Evolutionary conservation across 495 filamentous ascomycete genomes (phyloP), one percentile per base, ranked within the genome.

Genomic region (Aspergillus affinis): DNA sequence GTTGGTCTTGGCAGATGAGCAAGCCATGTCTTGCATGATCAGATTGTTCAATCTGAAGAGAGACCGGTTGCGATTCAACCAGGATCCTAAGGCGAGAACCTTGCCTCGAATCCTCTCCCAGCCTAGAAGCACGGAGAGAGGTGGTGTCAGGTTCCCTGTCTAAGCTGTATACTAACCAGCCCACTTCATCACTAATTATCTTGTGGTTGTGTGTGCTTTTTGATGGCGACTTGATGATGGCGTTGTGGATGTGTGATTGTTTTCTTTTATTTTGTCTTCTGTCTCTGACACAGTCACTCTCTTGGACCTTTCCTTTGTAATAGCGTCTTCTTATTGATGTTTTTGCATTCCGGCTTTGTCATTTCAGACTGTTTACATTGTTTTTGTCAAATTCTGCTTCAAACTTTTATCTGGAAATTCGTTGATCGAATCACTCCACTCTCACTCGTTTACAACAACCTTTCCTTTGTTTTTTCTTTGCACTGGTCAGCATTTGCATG

Each of bases 11-110:
- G 20, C 50, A 8, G 60, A 62, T 13, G 64, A 66, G 46, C 64
- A 66, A 57, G 64, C 64, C 9, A 66, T 66, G 64, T 26, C 48
- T 12, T 60, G 57, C 54, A 61, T 66, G 64, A 53, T 66, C 36
- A 60, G 58, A 48, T 26, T 66, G 46, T 66, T 60, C 27, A 66
- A 61, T 48, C 51, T 66, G 17, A 66, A 66, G 58, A 46, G 64
- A 2, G 64, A 66, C 36, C 64, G 64, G n/a, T 47, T 66, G 32
- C 57, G 61, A 7, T 58, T 61, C 32, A 66, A 63, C 32, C 64
- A 63, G 61, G 64, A 66, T 48, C 60, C 57, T 8, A 66, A 66
- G 48, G 60, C 64, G 5, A 50, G 61, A 23, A 53, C 58, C 7
- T 23, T 66, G 27, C 64, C 64, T n/a, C 57, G 64, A 4, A 55